Conservation (phyloP, 306 rosid species). For the Quillaja saponaria region DNA sequence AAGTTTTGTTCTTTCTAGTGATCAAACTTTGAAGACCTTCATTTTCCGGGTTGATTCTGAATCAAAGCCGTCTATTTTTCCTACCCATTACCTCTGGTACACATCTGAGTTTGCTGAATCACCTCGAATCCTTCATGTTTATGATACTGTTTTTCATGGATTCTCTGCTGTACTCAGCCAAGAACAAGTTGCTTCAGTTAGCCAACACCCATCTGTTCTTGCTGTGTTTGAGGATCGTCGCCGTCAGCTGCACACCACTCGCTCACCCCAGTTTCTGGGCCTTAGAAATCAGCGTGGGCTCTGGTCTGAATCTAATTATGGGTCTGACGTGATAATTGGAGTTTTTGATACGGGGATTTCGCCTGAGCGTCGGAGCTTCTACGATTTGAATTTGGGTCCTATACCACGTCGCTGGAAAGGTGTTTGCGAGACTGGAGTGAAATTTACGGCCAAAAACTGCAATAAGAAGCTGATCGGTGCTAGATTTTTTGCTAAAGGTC, state of each 20-base stretch:
- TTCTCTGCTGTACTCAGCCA: constrained; percentile 71
- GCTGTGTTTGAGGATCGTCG: constrained; percentile 74
- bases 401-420: constrained; percentile 84
- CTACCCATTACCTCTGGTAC: constrained; percentile 84
- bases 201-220: constrained; percentile 60
- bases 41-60: constrained; percentile 57
- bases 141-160: constrained; percentile 82
- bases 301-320: constrained; percentile 90
- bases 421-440: constrained; percentile 61
- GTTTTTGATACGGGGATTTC: constrained; percentile 83
- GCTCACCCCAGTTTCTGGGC: constrained; percentile 92
- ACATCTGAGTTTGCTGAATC: constrained; percentile 63
- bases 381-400: constrained; percentile 69
- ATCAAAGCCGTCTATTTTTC: constrained; percentile 74
- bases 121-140: constrained; percentile 56
- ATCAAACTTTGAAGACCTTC: constrained; percentile 51
- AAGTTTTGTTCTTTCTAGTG: constrained; percentile 6
- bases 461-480: constrained; percentile 79
- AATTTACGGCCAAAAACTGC: constrained; percentile 54
- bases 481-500: constrained; percentile 77
- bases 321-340: constrained; percentile 83
- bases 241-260: constrained; percentile 84
- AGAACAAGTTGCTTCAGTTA: constrained; percentile 40
- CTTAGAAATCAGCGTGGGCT: constrained; percentile 86
- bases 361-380: constrained; percentile 84